Evolutionary conservation across 441 rosid species (phyloP), one percentile per base, ranked within the genome.

Genomic region (Capsella rubella): DNA sequence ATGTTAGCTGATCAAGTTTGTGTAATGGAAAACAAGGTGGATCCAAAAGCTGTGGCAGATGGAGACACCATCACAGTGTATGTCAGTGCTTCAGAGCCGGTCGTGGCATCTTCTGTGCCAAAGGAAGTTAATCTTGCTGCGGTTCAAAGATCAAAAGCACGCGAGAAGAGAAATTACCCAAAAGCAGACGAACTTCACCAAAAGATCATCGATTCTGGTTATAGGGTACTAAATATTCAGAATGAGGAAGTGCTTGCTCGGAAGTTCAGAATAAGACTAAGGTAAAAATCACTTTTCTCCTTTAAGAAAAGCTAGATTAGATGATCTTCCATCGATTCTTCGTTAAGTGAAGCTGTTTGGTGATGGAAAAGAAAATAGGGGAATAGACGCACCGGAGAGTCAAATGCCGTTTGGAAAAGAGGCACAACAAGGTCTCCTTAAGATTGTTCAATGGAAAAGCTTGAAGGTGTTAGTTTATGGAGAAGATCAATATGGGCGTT

Each of bases 311-410:
- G 0, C 31, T 71, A 28, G 15, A 1, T 32, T 49, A 40, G 51
- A 56, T 50, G 3, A 34, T 6, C 6, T 55, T 52, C 25, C n/a
- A 46, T 64, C 42, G 62, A 50, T 32, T 50, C 4, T 42, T 77
- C 64, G 54, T 49, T 69, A 55, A 43, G 67, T 25, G 40, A 28
- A 57, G 8, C 2, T 54, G 0, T 63, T 64, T 64, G 71, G 40
- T 56, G 54, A 21, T 64, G 79, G 62, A 40, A 81, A 74, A 57
- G 16, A 25, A 57, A 68, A 45, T 67, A 92, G 95, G 81, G 97
- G 96, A 47, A 87, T 92, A 58, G 97, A 92, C 82, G 93, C 96
- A 59, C 97, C 96, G 16, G 97, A 92, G 78, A 77, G 89, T 59
- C 37, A 64, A 64, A 92, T 92, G 96, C 90, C 95, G 0, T 88